These are phyloP conservation scores for Chalciporus chontae DNA, from an alignment of 768 basidiomycete genomes.

Conservation along the genomic window DNA sequence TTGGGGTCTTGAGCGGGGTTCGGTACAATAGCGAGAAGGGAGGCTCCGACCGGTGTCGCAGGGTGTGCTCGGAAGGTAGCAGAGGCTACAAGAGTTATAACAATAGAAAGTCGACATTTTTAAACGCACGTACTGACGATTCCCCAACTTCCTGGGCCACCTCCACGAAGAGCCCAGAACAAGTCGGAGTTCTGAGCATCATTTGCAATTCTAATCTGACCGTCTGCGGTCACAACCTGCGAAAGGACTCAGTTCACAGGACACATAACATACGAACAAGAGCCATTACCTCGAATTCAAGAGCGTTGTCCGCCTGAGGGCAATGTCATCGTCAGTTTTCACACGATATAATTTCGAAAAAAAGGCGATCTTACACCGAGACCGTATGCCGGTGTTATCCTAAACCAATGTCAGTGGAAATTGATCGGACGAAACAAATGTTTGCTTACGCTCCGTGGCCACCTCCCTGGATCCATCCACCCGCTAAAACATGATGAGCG, in stretches of 20 bases:
- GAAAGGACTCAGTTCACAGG: not conserved
- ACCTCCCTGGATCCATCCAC: constrained; percentile 49
- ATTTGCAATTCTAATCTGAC: constrained; percentile 39
- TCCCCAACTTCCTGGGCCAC: constrained; percentile 50
- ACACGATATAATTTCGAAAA: not conserved
- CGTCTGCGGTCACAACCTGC: constrained; percentile 39
- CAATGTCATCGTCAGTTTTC: not conserved
- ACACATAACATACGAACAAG: not conserved
- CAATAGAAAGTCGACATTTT: too few relatives aligned
- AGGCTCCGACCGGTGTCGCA: constrained; percentile 2
- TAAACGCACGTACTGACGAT: constrained; percentile 25
- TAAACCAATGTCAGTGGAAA: not conserved
- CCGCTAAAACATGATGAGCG: constrained; percentile 28
- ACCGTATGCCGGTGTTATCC: constrained; percentile 38
- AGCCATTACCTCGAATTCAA: constrained; percentile 36
- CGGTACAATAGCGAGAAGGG: constrained; percentile 10
- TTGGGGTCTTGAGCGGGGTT: constrained; percentile 9
- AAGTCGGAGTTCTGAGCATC: constrained; percentile 41
- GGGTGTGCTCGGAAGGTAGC: constrained; percentile 3
- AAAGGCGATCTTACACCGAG: constrained; percentile 32
- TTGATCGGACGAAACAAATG: not conserved
- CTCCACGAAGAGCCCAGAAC: constrained; percentile 54
- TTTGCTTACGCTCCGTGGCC: constrained; percentile 37
- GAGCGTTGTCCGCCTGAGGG: constrained; percentile 40
- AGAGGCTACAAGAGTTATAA: constrained; percentile 3